Conservation (phyloP, 2,329 filamentous ascomycete genomes). For the Rhytidhysteron rufulum region DNA sequence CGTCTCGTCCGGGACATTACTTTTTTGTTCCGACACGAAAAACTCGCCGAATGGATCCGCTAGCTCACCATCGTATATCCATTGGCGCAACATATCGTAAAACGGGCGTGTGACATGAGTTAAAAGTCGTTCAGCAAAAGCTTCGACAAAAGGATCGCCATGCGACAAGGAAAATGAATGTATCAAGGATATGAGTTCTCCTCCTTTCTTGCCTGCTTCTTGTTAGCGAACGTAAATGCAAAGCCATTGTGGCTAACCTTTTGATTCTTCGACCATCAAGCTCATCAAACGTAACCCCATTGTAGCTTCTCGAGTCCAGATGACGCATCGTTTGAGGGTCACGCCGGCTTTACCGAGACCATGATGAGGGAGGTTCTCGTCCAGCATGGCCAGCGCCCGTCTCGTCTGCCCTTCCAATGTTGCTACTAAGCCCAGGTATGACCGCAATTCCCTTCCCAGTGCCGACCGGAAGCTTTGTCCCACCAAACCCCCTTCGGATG, state of each 20-base stretch:
- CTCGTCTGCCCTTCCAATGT: slow-evolving; percentile 91
- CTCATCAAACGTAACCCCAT: slow-evolving; percentile 94
- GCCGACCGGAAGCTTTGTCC: slow-evolving; percentile 89
- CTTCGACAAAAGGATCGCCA: slow-evolving; percentile 89
- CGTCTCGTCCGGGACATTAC: slow-evolving; percentile 41
- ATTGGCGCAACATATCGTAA: slow-evolving; percentile 91
- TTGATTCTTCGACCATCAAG: slow-evolving; percentile 87
- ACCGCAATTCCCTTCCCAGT: slow-evolving; percentile 76
- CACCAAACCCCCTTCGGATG: slow-evolving; percentile 76
- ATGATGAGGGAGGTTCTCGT: slow-evolving; percentile 62
- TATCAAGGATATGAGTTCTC: slow-evolving; percentile 88
- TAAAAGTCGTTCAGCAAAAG: slow-evolving; percentile 86
- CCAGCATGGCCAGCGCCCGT: slow-evolving; percentile 70
- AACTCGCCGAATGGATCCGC: slow-evolving; percentile 96
- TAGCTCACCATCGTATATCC: slow-evolving; percentile 98
- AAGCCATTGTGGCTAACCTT: slow-evolving; percentile 60
- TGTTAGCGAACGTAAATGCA: too few species aligned
- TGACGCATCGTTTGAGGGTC: slow-evolving; percentile 89
- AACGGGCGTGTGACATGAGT: slow-evolving; percentile 87
- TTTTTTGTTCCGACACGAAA: slow-evolving; percentile 82
- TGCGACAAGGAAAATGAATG: slow-evolving; percentile 91
- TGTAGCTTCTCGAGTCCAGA: slow-evolving; percentile 96
- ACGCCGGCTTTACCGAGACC: slow-evolving; percentile 83
- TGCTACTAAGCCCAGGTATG: slow-evolving; percentile 86
- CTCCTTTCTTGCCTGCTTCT: slow-evolving; percentile 68